Evolutionary conservation across 2,329 filamentous ascomycete species (phyloP), one percentile per base, ranked within the genome.

Genomic region (Emmonsiellopsis sp.): DNA sequence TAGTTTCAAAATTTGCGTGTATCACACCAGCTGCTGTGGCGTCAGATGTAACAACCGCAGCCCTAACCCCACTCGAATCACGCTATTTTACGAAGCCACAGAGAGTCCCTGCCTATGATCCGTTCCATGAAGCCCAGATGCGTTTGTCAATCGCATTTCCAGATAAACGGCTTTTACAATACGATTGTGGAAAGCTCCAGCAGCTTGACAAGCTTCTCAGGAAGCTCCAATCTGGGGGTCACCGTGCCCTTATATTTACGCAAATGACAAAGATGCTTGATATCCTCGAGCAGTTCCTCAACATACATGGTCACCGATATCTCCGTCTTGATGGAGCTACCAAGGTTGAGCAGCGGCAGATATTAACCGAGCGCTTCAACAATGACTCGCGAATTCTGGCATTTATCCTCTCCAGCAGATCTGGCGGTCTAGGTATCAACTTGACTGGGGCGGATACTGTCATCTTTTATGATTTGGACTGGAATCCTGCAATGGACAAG

Each of bases 401-500:
- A 58, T 98, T 98, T 73, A 98, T 98, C 62, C 75, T 98, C 5
- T 97, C 92, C 0, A 95, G 90, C 49, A 84, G 93, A 54, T 96
- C 93, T 0, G 93, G 93, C 60, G 93, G 93, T 53, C 77, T 98
- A 0, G 93, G 93, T 54, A 95, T 98, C 74, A 98, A 98, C 63
- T 78, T 98, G 43, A 97, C 92, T 0, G 93, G 93, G 48, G 93
- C 93, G 5, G 93, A 97, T 68, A 95, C 91, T 0, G 93, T 98
- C 63, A 96, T 98, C 60, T 98, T 98, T 70, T 98, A 97, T 71
- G 93, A 98, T 65, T 84, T 97, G 55, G 93, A 98, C 68, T 98
- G 94, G 94, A 98, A 98, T 64, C 93, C 93, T 0, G 93, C 94
- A 50, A 98, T 98, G 93, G 93, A 98, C 75, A 95, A 95, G 70